A percentile compares a stretch with the other conserved stretches of the same genome.
Evolutionary conservation across 305 asterid species (phyloP).

Genomic region (Fraxinus floribunda): DNA sequence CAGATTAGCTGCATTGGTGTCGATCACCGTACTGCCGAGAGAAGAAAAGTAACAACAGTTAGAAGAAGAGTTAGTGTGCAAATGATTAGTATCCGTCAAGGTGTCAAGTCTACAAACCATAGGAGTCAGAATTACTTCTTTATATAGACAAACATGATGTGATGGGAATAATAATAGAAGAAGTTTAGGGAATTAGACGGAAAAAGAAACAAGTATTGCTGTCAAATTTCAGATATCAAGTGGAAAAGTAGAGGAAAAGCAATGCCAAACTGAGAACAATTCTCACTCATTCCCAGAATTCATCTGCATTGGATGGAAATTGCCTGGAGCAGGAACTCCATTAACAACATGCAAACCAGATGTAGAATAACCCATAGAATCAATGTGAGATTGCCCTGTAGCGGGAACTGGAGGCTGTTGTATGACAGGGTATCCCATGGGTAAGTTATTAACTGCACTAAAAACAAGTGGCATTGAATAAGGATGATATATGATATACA

Average conservation of each 20-base stretch:
- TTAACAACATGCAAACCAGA: conserved; percentile 75
- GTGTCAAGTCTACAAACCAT: not conserved
- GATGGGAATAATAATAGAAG: not conserved
- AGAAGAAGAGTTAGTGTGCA: not conserved
- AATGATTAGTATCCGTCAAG: not conserved
- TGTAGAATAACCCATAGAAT: conserved; percentile 65
- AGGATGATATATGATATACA: conserved; percentile 31
- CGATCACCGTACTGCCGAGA: conserved; percentile 61
- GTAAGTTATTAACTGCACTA: conserved; percentile 95
- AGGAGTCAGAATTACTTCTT: not conserved
- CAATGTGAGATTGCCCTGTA: conserved; percentile 80
- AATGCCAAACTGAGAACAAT: conserved; percentile 22
- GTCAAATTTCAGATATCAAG: not conserved
- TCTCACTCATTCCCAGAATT: conserved; percentile 80
- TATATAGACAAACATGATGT: not conserved
- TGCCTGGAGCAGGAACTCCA: conserved; percentile 86
- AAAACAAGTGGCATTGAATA: conserved; percentile 49
- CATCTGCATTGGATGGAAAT: conserved; percentile 81
- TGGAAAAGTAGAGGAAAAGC: conserved; percentile 8
- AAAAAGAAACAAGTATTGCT: not conserved
- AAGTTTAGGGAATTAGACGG: not conserved
- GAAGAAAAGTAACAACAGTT: conserved; percentile 1
- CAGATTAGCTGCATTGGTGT: conserved; percentile 49
- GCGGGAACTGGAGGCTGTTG: conserved; percentile 68
- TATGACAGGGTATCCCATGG: conserved; percentile 94